These are phyloP conservation scores for Phanerochaete carnosa DNA, from an alignment of 768 basidiomycete genomes.

Conservation along the genomic window DNA sequence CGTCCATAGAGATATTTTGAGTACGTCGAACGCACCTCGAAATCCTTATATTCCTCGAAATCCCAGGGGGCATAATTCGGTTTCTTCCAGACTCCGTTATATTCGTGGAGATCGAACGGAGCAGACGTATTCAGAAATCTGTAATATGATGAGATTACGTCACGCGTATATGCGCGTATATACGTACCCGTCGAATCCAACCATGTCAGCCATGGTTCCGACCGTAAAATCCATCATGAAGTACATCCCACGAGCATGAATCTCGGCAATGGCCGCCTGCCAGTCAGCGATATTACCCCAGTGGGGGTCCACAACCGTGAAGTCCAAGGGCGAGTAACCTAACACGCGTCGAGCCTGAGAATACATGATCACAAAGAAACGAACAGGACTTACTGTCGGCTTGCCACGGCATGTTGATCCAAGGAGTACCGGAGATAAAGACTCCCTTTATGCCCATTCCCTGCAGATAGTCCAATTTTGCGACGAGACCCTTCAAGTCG, in stretches of 20 bases:
- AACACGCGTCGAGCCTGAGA: constrained; percentile 3
- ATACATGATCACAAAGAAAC: neutral
- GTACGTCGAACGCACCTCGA: constrained; percentile 43
- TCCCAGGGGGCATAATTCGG: constrained; percentile 83
- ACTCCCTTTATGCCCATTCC: constrained; percentile 85
- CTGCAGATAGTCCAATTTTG: constrained; percentile 80
- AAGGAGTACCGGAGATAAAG: constrained; percentile 91
- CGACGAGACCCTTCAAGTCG: constrained; percentile 74
- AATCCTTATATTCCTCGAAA: constrained; percentile 82
- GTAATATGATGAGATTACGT: constrained; percentile 12
- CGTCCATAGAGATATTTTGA: constrained; percentile 1
- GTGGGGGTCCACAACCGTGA: constrained; percentile 87
- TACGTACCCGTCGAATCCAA: constrained; percentile 82
- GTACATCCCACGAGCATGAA: constrained; percentile 86
- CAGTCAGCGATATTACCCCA: constrained; percentile 85
- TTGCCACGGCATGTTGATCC: constrained; percentile 96
- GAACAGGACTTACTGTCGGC: constrained; percentile 73
- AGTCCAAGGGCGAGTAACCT: constrained; percentile 95
- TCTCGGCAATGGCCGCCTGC: constrained; percentile 66
- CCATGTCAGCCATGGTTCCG: constrained; percentile 85
- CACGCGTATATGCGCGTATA: constrained; percentile 1
- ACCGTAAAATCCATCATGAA: constrained; percentile 93
- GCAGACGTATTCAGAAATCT: constrained; percentile 79
- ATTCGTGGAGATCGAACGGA: constrained; percentile 75
- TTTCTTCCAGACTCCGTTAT: constrained; percentile 68